Evolutionary conservation across 2,329 filamentous ascomycete genomes (phyloP).

Genomic region (Pseudogymnoascus sp.): DNA sequence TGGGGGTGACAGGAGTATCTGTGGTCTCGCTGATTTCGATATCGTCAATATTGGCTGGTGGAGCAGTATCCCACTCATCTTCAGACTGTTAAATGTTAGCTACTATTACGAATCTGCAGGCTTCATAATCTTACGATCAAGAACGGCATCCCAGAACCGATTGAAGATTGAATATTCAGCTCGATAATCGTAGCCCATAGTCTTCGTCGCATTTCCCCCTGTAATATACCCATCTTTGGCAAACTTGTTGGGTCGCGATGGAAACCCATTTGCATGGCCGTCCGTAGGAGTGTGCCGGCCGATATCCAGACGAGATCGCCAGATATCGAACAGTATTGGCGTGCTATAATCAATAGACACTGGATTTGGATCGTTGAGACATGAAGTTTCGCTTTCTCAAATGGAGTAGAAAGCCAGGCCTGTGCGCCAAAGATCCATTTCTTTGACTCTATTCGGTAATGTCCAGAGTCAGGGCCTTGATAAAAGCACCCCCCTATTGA

Average conservation of each 20-base stretch:
- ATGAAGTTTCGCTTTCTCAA: conserved; percentile 41
- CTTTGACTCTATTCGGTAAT: conserved; percentile 13
- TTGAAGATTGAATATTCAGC: conserved; percentile 42
- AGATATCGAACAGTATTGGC: conserved; percentile 39
- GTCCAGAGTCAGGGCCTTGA: conserved; percentile 14
- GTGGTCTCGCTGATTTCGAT: conserved; percentile 37
- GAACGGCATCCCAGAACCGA: conserved; percentile 44
- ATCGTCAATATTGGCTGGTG: conserved; percentile 45
- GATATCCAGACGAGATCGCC: conserved; percentile 46
- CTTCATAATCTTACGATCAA: conserved; percentile 28
- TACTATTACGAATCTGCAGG: neutral
- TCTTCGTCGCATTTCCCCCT: conserved; percentile 45
- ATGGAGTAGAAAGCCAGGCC: conserved; percentile 28
- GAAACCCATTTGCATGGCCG: conserved; percentile 49
- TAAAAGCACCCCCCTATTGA: conserved; percentile 20
- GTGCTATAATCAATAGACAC: conserved; percentile 43
- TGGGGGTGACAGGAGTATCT: conserved; percentile 18
- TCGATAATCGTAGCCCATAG: conserved; percentile 50
- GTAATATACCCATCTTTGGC: conserved; percentile 38
- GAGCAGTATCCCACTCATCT: conserved; percentile 42
- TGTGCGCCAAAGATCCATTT: conserved; percentile 22
- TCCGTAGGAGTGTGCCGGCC: conserved; percentile 41
- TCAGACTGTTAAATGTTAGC: conserved; percentile 18
- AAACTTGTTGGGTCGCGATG: conserved; percentile 48
- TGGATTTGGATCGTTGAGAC: conserved; percentile 43